A percentile compares a stretch with the other conserved stretches of the same genome.
Conservation (phyloP, 2,329 filamentous ascomycete genomes). For the Monilinia laxa region DNA sequence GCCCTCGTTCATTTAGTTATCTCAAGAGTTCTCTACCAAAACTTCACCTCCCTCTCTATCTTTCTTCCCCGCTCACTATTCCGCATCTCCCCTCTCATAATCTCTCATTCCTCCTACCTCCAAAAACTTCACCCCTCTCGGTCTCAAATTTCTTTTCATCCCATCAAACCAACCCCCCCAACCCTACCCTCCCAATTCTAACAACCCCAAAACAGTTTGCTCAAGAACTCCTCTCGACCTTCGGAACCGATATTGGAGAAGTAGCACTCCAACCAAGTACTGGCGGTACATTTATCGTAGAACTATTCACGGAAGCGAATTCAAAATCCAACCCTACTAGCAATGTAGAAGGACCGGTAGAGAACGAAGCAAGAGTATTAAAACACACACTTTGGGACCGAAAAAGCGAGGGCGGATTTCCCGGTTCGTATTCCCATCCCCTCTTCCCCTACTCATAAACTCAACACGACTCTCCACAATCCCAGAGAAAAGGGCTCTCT, state of each 20-base stretch:
- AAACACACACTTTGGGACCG: conserved; percentile 79
- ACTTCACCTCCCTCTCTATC: too few species aligned
- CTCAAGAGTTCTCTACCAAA: too few species aligned
- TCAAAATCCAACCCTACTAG: background rate
- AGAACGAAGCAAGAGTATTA: conserved; percentile 37
- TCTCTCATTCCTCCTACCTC: too few species aligned
- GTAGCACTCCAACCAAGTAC: conserved; percentile 83
- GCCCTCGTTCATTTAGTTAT: too few species aligned
- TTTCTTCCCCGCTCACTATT: too few species aligned
- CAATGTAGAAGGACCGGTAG: background rate
- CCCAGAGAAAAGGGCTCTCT: too few species aligned
- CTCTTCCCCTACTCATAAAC: background rate
- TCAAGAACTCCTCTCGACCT: conserved; percentile 94
- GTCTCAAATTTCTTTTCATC: too few species aligned
- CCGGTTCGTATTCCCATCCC: conserved; percentile 48
- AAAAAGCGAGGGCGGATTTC: conserved; percentile 83
- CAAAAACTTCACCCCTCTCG: background rate
- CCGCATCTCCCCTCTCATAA: too few species aligned
- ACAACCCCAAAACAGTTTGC: conserved; percentile 61
- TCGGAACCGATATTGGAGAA: conserved; percentile 79
- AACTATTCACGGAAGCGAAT: conserved; percentile 49
- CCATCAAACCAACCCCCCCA: background rate
- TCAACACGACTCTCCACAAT: too few species aligned
- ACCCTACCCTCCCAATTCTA: background rate
- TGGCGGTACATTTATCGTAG: conserved; percentile 78